A percentile compares a stretch with the other conserved stretches of the same genome.
phyloP scores from a whole-genome alignment of 352 stramenopile genomes.

The Phytopythium kandeliae region DNA sequence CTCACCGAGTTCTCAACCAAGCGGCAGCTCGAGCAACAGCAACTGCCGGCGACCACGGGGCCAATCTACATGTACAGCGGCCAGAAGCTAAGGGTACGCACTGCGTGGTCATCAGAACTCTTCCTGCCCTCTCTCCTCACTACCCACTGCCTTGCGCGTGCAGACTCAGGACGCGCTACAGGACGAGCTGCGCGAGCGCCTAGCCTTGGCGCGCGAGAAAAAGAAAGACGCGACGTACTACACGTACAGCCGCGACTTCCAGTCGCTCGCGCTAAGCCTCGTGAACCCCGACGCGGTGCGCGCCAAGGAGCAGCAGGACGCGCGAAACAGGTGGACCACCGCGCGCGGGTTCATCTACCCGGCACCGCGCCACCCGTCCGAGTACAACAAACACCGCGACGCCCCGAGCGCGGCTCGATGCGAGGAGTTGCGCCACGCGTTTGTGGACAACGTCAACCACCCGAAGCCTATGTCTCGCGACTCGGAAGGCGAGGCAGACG shows the following conservation, averaged over 20 bases:
- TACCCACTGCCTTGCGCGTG: not conserved
- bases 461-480: constrained; percentile 53
- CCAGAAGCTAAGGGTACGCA: constrained; percentile 71
- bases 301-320: constrained; percentile 38
- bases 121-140: too few species aligned
- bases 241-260: constrained; percentile 86
- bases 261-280: constrained; percentile 79
- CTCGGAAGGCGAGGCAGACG: constrained; percentile 8
- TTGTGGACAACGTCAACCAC: constrained; percentile 80
- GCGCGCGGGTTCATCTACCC: constrained; percentile 87
- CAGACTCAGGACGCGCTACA: constrained; percentile 84
- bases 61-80: constrained; percentile 85
- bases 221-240: constrained; percentile 52
- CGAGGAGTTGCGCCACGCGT: constrained; percentile 78
- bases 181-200: constrained; percentile 57
- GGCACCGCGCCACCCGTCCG: constrained; percentile 40
- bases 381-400: constrained; percentile 70
- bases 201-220: constrained; percentile 34
- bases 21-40: constrained; percentile 27
- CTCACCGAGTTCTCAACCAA: constrained; percentile 31
- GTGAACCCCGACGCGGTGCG: constrained; percentile 63
- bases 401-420: constrained; percentile 71
- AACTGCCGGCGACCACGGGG: not conserved
- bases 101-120: not conserved
- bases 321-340: constrained; percentile 74